A percentile compares a stretch with the other conserved stretches of the same genome.
These are phyloP conservation scores for Coleophoma eucalyptorum DNA, from an alignment of 2,329 filamentous ascomycete genomes.

Conservation along the genomic window DNA sequence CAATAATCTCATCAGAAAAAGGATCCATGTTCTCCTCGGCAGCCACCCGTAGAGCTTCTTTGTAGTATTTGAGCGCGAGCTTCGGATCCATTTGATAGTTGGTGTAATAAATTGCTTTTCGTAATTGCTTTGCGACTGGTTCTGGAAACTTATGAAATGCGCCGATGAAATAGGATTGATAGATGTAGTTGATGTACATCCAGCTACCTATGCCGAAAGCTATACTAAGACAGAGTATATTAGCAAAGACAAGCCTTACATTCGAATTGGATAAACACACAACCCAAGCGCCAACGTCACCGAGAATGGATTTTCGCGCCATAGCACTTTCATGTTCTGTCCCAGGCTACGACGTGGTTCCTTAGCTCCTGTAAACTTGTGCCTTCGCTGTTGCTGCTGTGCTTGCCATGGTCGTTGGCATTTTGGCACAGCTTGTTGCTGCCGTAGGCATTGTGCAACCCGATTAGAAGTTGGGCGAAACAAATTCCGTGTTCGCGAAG, in stretches of 20 bases:
- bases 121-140: slow-evolving; percentile 71
- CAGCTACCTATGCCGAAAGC: slow-evolving; percentile 16
- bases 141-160: slow-evolving; percentile 59
- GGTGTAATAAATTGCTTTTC: slow-evolving; percentile 82
- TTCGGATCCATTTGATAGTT: slow-evolving; percentile 72
- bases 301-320: slow-evolving; percentile 22
- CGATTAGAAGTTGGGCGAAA: slow-evolving; percentile 14
- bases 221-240: slow-evolving; percentile 15
- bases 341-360: not conserved
- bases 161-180: slow-evolving; percentile 27
- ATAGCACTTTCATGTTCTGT: slow-evolving; percentile 17
- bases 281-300: slow-evolving; percentile 19
- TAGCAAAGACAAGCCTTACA: too few species aligned
- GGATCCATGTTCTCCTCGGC: slow-evolving; percentile 75
- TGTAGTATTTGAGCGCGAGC: slow-evolving; percentile 79
- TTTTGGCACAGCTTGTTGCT: slow-evolving; percentile 20
- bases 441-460: slow-evolving; percentile 21
- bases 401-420: slow-evolving; percentile 17
- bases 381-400: slow-evolving; percentile 19
- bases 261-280: slow-evolving; percentile 6
- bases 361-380: slow-evolving; percentile 14
- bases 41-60: slow-evolving; percentile 71
- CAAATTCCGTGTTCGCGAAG: slow-evolving; percentile 14
- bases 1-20: slow-evolving; percentile 86
- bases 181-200: slow-evolving; percentile 24